Evolutionary conservation across 345 rosid species (phyloP).

Genomic region (Sisymbrium altissimum): DNA sequence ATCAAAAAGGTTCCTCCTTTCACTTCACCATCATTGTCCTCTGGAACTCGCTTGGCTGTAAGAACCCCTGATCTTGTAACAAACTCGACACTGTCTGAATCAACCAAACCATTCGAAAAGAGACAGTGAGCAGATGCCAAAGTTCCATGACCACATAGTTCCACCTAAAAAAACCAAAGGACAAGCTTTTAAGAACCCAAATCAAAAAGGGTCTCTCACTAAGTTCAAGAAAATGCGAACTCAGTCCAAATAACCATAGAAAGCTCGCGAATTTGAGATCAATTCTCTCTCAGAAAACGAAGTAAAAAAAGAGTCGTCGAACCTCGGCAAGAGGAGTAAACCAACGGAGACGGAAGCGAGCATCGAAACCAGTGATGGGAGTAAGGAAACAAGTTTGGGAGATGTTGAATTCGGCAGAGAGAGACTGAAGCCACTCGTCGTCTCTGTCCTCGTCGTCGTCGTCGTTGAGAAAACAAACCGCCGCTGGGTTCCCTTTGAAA

Average conservation of each 20-base stretch:
- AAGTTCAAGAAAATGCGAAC: no score
- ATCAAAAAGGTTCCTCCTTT: conserved; percentile 38
- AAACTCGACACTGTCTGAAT: conserved; percentile 43
- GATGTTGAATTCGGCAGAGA: conserved; percentile 58
- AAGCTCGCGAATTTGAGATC: no score
- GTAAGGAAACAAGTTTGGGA: conserved; percentile 52
- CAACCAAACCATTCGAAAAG: conserved; percentile 50
- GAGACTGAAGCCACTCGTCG: conserved; percentile 64
- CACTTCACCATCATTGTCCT: no score
- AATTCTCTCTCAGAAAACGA: no score
- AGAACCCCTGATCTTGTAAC: conserved; percentile 53
- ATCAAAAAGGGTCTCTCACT: no score
- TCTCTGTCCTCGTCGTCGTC: conserved; percentile 58
- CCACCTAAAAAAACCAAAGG: conserved; percentile 35
- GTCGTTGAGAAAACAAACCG: conserved; percentile 62
- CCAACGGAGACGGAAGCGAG: conserved; percentile 60
- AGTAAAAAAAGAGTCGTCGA: not conserved
- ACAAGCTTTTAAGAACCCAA: no score
- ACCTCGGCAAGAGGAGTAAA: conserved; percentile 38
- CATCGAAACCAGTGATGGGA: conserved; percentile 4
- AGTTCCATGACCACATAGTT: conserved; percentile 74
- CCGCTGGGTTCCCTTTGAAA: conserved; percentile 88
- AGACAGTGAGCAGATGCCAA: conserved; percentile 64
- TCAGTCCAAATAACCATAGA: no score
- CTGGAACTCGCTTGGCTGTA: conserved; percentile 38